Base-by-base conservation (phyloP, 768 basidiomycete genomes). In the Tremella yokohamensis region DNA sequence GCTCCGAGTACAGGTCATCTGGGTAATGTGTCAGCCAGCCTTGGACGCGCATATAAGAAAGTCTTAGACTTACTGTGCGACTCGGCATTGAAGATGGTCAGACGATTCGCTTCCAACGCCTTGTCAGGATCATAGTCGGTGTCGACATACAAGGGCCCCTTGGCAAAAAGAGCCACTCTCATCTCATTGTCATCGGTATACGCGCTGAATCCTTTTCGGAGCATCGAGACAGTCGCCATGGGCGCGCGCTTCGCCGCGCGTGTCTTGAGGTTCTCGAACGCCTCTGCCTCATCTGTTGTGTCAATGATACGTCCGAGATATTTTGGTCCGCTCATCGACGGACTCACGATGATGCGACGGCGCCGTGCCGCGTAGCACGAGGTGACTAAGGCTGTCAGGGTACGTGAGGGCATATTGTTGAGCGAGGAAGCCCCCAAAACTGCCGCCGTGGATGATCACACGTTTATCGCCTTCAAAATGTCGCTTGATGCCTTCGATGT, bases 101-200 rank as follows among this genome's bases (percentile, higher is more conserved):
- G 47, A 26, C 60, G 18, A 40, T n/a, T 34, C 3, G n/a, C 25
- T 40, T 65, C 63, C 13, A 65, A 25, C 6, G 49, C 60, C 34
- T 48, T 55, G 51, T 65, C 57, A 0, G 60, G 56, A 53, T 65
- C 50, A 22, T 65, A 65, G 2, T 45, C 37, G 9, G 42, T 49
- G 20, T 65, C 63, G 29, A 56, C 52, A 50, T 65, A 65, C 18
- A 65, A 42, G 3, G 60, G 63, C 37, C 60, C 60, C 16, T 61
- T 54, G 7, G 60, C 60, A 34, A 65, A 65, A 56, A 65, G 58
- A 19, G 61, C 54, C 40, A 65, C 29, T 0, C 56, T 15, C 63
- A 65, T 65, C 50, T 65, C 63, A 19, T 58, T 48, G 38, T 65
- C 63, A 49, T 62, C 63, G 8, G 26, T 52, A 49, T 61, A 65